Percentiles rank a stretch among this genome's conserved stretches.
These are phyloP conservation scores for Aspergillus pseudoglaucus DNA, from an alignment of 2,329 filamentous ascomycete genomes.

Conservation along the genomic window DNA sequence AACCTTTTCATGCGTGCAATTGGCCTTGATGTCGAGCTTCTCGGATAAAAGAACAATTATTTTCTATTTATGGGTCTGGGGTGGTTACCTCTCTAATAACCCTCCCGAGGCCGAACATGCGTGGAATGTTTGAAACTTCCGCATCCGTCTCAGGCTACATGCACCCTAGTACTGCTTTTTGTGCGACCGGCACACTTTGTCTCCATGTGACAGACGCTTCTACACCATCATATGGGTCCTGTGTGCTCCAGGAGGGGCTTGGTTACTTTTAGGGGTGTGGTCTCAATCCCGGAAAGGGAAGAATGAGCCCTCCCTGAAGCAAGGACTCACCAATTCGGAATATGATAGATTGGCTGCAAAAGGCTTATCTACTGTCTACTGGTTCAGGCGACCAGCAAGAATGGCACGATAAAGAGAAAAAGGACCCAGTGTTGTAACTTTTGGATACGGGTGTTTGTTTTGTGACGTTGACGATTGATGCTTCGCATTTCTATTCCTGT, in stretches of 20 bases:
- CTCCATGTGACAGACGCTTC: not conserved
- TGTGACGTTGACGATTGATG: not conserved
- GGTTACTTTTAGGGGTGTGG: no score
- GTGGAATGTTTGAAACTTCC: not conserved
- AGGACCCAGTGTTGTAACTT: not conserved
- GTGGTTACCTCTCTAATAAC: not conserved
- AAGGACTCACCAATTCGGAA: no score
- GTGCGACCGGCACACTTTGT: not conserved
- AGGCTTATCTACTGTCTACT: no score
- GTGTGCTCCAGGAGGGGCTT: not conserved
- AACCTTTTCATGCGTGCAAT: conserved; percentile 99
- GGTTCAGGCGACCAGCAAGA: no score
- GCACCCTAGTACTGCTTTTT: not conserved
- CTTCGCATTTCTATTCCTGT: not conserved
- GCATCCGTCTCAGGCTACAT: not conserved
- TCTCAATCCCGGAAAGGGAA: no score
- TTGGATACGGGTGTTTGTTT: not conserved
- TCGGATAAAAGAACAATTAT: conserved; percentile 46
- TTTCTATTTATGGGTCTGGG: not conserved
- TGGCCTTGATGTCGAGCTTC: conserved; percentile 86
- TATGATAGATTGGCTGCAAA: no score
- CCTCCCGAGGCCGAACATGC: not conserved
- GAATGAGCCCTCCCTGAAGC: no score
- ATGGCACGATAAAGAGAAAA: no score
- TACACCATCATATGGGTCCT: not conserved